Evolutionary conservation across 495 filamentous ascomycete species (phyloP), one percentile per base, ranked within the genome.

Genomic region (Staphylotrichum tortipilum): DNA sequence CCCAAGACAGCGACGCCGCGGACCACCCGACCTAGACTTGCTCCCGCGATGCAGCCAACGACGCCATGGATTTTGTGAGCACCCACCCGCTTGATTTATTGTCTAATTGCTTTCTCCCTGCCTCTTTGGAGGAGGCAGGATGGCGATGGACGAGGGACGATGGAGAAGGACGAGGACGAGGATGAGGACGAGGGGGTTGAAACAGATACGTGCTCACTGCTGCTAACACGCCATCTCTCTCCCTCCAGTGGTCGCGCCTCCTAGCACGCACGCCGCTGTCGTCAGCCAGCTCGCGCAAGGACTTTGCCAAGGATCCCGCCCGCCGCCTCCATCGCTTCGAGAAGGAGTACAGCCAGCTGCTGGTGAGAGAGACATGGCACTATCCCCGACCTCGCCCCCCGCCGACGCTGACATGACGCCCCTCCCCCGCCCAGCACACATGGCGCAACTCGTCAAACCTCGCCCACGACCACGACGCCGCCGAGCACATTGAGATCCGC

Each of bases 191-290:
- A n/a, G n/a, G n/a, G n/a, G n/a, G n/a, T n/a, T n/a, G n/a, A n/a
- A n/a, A n/a, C n/a, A n/a, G n/a, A n/a, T n/a, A n/a, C n/a, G n/a
- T n/a, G n/a, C n/a, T n/a, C n/a, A n/a, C n/a, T n/a, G n/a, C n/a
- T n/a, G n/a, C n/a, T n/a, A n/a, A n/a, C n/a, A n/a, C n/a, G n/a
- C n/a, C n/a, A n/a, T n/a, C n/a, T n/a, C n/a, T n/a, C n/a, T n/a
- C n/a, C n/a, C n/a, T n/a, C n/a, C 58, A 94, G 87, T 94, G 86
- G 84, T 88, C 86, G 69, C 83, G 90, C 69, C 78, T 95, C 58
- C 81, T 95, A 69, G 89, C 88, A 64, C 87, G 88, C 61, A 84
- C 81, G 54, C 79, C 80, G 59, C 68, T 79, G 37, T 76, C 80
- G 44, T 67, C 77, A 78, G 67, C 63, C 50, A 57, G 63, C 67